These are phyloP conservation scores for Eremochloa ophiuroides DNA, from an alignment of 176 grass and related monocot genomes.

Conservation along the genomic window DNA sequence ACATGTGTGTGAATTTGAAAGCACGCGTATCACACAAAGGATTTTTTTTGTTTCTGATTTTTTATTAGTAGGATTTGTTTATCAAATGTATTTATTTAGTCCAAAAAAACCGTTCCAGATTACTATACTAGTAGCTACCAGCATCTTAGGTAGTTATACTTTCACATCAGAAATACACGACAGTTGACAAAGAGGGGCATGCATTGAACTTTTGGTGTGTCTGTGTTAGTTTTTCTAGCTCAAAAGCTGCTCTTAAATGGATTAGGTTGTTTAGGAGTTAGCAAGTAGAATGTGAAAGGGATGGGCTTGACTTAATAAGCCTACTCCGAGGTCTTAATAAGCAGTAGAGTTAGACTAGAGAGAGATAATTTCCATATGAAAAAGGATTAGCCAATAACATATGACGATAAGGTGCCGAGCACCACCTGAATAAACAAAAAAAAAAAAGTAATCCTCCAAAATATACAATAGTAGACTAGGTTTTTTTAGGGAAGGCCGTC, in stretches of 20 bases:
- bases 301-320: slow-evolving; percentile 7
- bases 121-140: not conserved
- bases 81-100: not conserved
- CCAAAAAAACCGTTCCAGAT: not conserved
- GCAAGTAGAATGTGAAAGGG: not conserved
- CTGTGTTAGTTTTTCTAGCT: not conserved
- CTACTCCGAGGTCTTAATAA: not conserved
- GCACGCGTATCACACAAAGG: not conserved
- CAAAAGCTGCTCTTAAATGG: slow-evolving; percentile 18
- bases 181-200: not conserved
- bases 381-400: not conserved
- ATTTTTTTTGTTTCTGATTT: not conserved
- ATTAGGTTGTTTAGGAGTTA: slow-evolving; percentile 17
- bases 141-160: slow-evolving; percentile 5
- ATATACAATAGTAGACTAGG: not conserved
- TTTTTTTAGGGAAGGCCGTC: not conserved
- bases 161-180: not conserved
- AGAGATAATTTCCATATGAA: not conserved
- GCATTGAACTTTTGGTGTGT: slow-evolving; percentile 3
- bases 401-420: not conserved
- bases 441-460: not conserved
- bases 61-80: not conserved
- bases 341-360: not conserved
- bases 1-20: not conserved
- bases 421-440: not conserved